Base-by-base conservation (phyloP, 2,329 filamentous ascomycete species). In the Monosporascus sp. region DNA sequence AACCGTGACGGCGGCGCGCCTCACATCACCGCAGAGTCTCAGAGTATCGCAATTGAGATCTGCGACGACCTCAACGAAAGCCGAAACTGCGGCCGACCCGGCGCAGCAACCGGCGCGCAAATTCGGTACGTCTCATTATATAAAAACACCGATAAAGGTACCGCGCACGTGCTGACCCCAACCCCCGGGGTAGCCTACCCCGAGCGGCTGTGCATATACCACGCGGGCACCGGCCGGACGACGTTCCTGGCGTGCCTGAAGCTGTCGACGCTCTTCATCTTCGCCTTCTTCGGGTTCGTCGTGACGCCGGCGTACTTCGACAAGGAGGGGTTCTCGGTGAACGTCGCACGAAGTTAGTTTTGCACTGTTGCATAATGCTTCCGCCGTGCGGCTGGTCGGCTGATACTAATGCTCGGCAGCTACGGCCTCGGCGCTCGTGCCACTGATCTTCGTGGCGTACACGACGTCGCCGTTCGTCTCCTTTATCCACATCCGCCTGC, bases 221-320 rank as follows among this genome's bases (percentile, higher is more conserved):
- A 91, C 71, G 85, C 85, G 51, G 88, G 89, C 50, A 86, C 82
- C 0, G 78, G 78, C 8, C 79, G 82, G 54, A 86, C 81, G 31
- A 81, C 84, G 7, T 86, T 88, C 59, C 72, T 93, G 46, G 88
- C 86, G 48, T 81, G 84, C 64, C 69, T 89, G 57, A 90, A 91
- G 63, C 72, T 93, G 52, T 84, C 84, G 1, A 86, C 86, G 3
- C 77, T 94, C 41, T 82, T 91, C 56, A 69, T 88, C 40, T 86
- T 87, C 52, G 78, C 78, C 22, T 82, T 87, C 60, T 89, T 89
- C 62, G 78, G 77, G 58, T 70, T 86, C 50, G 71, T 90, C 26
- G 77, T 86, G 49, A 82, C 81, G 0, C 88, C 87, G 0, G 72
- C 76, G 20, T 86, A 84, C 60, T 53, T 69, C n/a, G 51, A 74